phyloP scores from a whole-genome alignment of 768 basidiomycete species.

The Rhizopogon roseolus region DNA sequence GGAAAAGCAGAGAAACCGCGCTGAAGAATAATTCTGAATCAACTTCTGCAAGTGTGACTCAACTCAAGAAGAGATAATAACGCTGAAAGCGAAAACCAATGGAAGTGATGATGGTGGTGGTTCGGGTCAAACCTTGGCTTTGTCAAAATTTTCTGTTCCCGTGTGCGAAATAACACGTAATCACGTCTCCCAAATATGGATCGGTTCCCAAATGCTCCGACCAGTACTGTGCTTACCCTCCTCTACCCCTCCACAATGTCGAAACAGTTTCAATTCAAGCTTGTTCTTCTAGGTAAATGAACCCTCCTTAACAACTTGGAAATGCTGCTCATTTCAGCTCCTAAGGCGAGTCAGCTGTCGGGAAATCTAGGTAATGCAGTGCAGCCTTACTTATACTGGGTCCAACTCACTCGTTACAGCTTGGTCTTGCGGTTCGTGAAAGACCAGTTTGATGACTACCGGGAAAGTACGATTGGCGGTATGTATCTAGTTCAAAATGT shows the following conservation, averaged over 20 bases:
- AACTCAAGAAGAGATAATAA: constrained; percentile 14
- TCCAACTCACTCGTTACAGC: constrained; percentile 37
- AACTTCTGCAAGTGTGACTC: constrained; percentile 19
- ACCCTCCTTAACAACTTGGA: neutral
- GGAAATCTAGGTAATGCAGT: constrained; percentile 78
- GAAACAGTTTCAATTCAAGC: constrained; percentile 92
- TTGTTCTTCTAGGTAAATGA: constrained; percentile 84
- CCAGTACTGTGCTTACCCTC: constrained; percentile 20
- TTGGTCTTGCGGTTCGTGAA: constrained; percentile 95
- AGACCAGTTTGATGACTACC: constrained; percentile 93
- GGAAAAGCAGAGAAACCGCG: neutral
- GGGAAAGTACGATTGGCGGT: constrained; percentile 94
- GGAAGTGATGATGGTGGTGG: constrained; percentile 31
- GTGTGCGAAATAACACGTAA: constrained; percentile 29
- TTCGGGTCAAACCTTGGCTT: constrained; percentile 22
- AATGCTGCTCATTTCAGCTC: constrained; percentile 8
- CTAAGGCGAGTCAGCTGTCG: constrained; percentile 93
- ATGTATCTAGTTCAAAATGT: constrained; percentile 5
- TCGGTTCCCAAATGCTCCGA: constrained; percentile 7
- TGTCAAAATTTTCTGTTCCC: constrained; percentile 26
- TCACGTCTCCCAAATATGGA: constrained; percentile 1
- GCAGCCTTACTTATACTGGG: constrained; percentile 5
- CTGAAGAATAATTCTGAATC: constrained; percentile 12
- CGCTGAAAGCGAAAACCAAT: constrained; percentile 12
- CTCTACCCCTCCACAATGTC: constrained; percentile 57